Evolutionary conservation across 2,329 filamentous ascomycete species (phyloP), one percentile per base, ranked within the genome.

Genomic region (Pseudogymnoascus destructans): DNA sequence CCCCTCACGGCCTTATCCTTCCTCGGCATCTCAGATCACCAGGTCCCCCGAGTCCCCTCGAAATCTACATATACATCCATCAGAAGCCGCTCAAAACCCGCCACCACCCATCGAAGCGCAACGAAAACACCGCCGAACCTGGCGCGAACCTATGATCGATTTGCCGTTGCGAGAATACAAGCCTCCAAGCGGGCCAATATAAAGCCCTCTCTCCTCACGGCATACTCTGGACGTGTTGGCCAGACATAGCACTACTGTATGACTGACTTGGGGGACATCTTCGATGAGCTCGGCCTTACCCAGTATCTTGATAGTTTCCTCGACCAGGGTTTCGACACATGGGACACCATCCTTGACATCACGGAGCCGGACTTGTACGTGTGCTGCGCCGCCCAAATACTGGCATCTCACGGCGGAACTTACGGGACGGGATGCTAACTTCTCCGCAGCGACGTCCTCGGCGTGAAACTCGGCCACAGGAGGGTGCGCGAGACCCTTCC

Each of bases 301-400:
- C 86, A 90, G 72, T 92, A 93, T 73, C 79, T 87, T 60, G 77
- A 84, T 64, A 73, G 76, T 59, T 87, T 93, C 65, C 69, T 88
- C 42, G 81, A 87, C 57, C 87, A 92, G 71, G 88, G 88, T 2
- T 93, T 93, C 70, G 88, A 93, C 70, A 82, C 84, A 9, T 92
- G 88, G 88, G 86, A 89, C 32, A 90, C 85, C 0, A 84, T 92
- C 58, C 75, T 90, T 56, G 87, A 92, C 67, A 90, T 93, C 58
- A 89, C 87, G 61, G 88, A 92, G 71, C 87, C 86, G 21, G 88
- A 93, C 67, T 76, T 93, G 85, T 89, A 40, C 35, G 61, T 62
- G 11, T n/a, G 15, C n/a, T 46, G 15, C 15, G 52, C 10, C 23
- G 6, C 10, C 19, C 9, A 59, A 59, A 27, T 27, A 23, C 17